A percentile compares a stretch with the other conserved stretches of the same genome.
These are phyloP conservation scores for Emmonsiellopsis sp. DNA, from an alignment of 2,329 filamentous ascomycete genomes.

Conservation along the genomic window DNA sequence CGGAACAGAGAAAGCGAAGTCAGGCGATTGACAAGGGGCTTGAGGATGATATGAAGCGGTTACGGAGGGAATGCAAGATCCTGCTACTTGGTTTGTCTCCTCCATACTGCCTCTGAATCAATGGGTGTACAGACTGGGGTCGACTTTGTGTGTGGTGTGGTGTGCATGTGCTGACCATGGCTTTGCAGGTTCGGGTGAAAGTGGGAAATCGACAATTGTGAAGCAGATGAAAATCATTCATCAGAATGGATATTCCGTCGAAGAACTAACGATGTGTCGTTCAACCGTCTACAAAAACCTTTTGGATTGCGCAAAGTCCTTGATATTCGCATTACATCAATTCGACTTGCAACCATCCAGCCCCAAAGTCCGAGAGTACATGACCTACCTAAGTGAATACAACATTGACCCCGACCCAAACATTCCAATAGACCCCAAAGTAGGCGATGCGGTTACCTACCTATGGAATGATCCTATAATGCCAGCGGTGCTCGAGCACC, in stretches of 20 bases:
- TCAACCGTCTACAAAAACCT: slow-evolving; percentile 98
- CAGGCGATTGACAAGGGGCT: slow-evolving; percentile 89
- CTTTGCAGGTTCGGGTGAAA: slow-evolving; percentile 80
- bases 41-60: slow-evolving; percentile 85
- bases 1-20: slow-evolving; percentile 90
- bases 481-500: slow-evolving; percentile 76
- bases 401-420: slow-evolving; percentile 85
- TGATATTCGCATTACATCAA: slow-evolving; percentile 84
- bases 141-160: neutral
- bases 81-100: slow-evolving; percentile 69
- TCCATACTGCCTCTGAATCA: neutral
- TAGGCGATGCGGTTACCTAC: slow-evolving; percentile 73
- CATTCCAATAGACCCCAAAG: slow-evolving; percentile 67
- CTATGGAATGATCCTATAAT: slow-evolving; percentile 87
- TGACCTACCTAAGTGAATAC: slow-evolving; percentile 77
- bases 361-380: slow-evolving; percentile 62
- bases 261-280: slow-evolving; percentile 88
- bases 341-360: slow-evolving; percentile 75
- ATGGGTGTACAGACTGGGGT: slow-evolving; percentile 8
- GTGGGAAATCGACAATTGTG: slow-evolving; percentile 97
- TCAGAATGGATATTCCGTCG: slow-evolving; percentile 90
- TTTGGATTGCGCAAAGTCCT: slow-evolving; percentile 88
- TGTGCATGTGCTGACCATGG: slow-evolving; percentile 8
- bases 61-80: slow-evolving; percentile 98
- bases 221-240: slow-evolving; percentile 99